Evolutionary conservation across 768 basidiomycete genomes (phyloP), one percentile per base, ranked within the genome.

Genomic region (Leccinum aurantiacum): DNA sequence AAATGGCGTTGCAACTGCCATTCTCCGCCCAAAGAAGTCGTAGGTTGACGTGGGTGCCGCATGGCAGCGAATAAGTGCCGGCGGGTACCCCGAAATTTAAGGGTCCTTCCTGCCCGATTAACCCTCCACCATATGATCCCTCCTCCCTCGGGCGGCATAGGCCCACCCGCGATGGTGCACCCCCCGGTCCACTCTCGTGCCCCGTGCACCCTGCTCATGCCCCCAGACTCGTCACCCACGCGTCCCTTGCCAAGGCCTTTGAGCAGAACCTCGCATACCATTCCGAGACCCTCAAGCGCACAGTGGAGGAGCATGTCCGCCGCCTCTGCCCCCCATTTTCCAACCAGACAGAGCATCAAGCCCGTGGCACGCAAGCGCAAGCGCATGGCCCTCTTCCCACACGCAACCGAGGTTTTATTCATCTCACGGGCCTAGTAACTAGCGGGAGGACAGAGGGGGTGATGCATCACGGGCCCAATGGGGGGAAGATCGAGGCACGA

Each of bases 1-100:
- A 25, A 89, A 98, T 75, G 95, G 97, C 68, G 82, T 85, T 56
- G 93, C 95, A 19, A 98, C 96, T 37, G 96, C 96, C 51, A 98
- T 99, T 74, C 81, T 99, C 61, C 81, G 97, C 63, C 89, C 90
- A 64, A 99, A 98, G 91, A 96, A 97, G 83, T 95, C 93, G 96
- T 97, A 75, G 65, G 93, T 83, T n/a, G 49, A 38, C n/a, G 29
- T 9, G 29, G 29, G 29, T 8, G 29, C 29, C 8, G 29, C 29
- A 29, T 29, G 29, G 29, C 29, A 29, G 29, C 29, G 29, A 29
- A 29, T 29, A 29, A 29, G 29, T 29, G 29, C 29, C 29, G 29
- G 29, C 29, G 29, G 29, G 29, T 29, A 29, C 29, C 29, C 29
- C 29, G 29, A 29, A 29, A 29, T 29, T 29, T 29, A 29, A 29